Evolutionary conservation across 306 rosid genomes (phyloP).

Genomic region (Gastrolobium villosum): DNA sequence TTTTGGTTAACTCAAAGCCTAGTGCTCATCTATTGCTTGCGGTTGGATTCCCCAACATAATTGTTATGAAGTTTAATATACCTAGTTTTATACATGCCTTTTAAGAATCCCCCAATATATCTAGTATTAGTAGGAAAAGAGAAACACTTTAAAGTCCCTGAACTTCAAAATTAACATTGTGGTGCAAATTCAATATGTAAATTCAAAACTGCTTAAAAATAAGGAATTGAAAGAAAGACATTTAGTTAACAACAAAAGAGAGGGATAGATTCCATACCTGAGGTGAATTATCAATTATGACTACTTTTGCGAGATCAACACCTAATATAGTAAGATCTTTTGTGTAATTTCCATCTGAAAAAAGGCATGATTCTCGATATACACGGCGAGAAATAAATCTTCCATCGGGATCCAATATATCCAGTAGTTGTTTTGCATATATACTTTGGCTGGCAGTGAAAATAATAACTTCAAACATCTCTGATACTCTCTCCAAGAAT

Average conservation of each 20-base stretch:
- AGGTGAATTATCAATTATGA: slow-evolving; percentile 94
- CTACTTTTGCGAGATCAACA: slow-evolving; percentile 90
- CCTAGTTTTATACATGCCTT: slow-evolving; percentile 21
- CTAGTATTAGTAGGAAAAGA: background rate
- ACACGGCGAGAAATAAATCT: slow-evolving; percentile 80
- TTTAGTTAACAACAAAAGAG: slow-evolving; percentile 31
- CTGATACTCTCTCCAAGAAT: slow-evolving; percentile 94
- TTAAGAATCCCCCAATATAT: slow-evolving; percentile 2
- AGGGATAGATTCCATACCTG: slow-evolving; percentile 67
- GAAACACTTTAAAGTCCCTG: slow-evolving; percentile 2
- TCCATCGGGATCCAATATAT: slow-evolving; percentile 86
- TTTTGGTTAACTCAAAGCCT: background rate
- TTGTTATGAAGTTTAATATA: background rate
- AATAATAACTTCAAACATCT: slow-evolving; percentile 91
- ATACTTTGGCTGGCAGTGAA: slow-evolving; percentile 99
- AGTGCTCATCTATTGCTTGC: slow-evolving; percentile 16
- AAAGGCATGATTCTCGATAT: slow-evolving; percentile 93
- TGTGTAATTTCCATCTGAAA: slow-evolving; percentile 90
- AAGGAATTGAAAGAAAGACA: slow-evolving; percentile 11
- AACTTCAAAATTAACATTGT: slow-evolving; percentile 5
- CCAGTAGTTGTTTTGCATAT: slow-evolving; percentile 93
- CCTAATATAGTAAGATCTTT: slow-evolving; percentile 95
- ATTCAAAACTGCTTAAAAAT: slow-evolving; percentile 26
- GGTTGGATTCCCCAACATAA: slow-evolving; percentile 13
- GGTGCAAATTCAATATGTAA: slow-evolving; percentile 34